Percentiles rank a stretch among this genome's conserved stretches.
These are phyloP conservation scores for Aspergillus biplanus DNA, from an alignment of 495 filamentous ascomycete species.

Conservation along the genomic window DNA sequence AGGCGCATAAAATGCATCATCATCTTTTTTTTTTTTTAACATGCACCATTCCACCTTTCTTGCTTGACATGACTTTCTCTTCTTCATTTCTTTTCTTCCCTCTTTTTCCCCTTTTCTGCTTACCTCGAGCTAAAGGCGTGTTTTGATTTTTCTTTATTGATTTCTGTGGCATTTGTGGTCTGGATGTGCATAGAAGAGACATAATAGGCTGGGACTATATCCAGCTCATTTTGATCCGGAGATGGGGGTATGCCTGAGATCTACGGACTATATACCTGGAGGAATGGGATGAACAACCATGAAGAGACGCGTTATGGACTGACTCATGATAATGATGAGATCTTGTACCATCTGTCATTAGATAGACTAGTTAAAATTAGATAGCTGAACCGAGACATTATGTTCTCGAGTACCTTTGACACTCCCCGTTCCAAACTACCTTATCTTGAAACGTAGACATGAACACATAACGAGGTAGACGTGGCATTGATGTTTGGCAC, in stretches of 20 bases:
- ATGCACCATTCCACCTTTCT: neutral
- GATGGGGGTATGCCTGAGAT: conserved; percentile 1
- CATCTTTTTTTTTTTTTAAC: conserved; percentile 5
- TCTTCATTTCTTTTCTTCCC: conserved; percentile 1
- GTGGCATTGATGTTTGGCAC: no score
- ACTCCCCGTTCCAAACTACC: no score
- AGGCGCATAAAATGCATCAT: conserved; percentile 32
- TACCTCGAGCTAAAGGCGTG: conserved; percentile 7
- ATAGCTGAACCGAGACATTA: conserved; percentile 6
- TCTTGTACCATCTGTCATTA: conserved; percentile 21
- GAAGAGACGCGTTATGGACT: conserved; percentile 23
- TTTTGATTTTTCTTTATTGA: conserved; percentile 8
- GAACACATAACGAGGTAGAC: no score
- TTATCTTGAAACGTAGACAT: no score
- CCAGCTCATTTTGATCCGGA: conserved; percentile 10
- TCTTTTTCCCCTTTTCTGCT: conserved; percentile 1
- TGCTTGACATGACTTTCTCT: neutral
- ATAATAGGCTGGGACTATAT: conserved; percentile 4
- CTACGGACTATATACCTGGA: conserved; percentile 21
- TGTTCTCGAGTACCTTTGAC: neutral
- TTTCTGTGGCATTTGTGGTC: conserved; percentile 11
- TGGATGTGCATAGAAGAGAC: conserved; percentile 13
- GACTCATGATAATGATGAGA: conserved; percentile 18
- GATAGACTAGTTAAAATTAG: conserved; percentile 20
- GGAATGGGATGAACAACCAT: conserved; percentile 15